Evolutionary conservation across 345 rosid species (phyloP), one percentile per base, ranked within the genome.

Genomic region (Citrus medica): DNA sequence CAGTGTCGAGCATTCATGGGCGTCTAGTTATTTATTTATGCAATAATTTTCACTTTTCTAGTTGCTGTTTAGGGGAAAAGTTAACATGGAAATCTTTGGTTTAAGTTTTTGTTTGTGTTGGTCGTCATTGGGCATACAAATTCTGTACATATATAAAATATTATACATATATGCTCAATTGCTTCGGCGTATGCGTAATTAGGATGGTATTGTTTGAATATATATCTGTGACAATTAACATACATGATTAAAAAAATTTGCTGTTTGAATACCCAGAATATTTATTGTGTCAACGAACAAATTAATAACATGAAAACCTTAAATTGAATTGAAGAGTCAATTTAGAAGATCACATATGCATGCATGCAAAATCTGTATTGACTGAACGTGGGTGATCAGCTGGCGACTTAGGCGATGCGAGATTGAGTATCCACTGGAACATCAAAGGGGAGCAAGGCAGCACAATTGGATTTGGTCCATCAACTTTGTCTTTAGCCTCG

Each of bases 1-100:
- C 93, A 91, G 79, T 91, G 95, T 69, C 86, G 90, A 32, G 86
- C 94, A 38, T 91, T 95, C 84, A 58, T 85, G 37, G 97, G 97
- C 19, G 79, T 88, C 55, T 92, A 84, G 68, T 32, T 30, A 46
- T 12, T 46, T 46, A 13, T 46, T 12, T 46, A 12, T 53, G 55
- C 59, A 22, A 2, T 30, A 22, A 5, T 30, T 74, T 24, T 53
- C 61, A 35, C 53, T 27, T 59, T 37, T 21, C 27, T 17, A 9
- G 59, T n/a, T 25, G 40, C 19, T 22, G 30, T 68, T 38, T 19
- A 38, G 16, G 48, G 48, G 4, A 69, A 22, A 35, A 73, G 68
- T 10, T 35, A 80, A 40, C 22, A 5, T 48, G 58, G 32, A 32
- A 55, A 70, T 69, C 59, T 67, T 71, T 55, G 14, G 17, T 4